phyloP scores from a whole-genome alignment of 2,329 filamentous ascomycete genomes.

The Bipolaris cookei region DNA sequence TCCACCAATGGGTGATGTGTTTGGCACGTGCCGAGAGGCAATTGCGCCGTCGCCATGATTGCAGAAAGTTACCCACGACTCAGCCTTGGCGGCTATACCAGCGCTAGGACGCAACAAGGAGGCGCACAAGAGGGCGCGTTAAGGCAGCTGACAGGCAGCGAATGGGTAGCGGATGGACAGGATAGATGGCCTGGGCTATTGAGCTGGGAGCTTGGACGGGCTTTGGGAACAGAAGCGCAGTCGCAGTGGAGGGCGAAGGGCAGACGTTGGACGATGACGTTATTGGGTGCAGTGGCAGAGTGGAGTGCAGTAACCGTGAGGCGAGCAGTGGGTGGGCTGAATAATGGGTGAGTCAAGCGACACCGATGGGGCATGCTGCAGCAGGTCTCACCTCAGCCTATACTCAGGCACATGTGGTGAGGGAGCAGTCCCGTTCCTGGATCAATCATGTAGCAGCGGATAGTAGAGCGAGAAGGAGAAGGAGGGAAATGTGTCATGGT shows the following conservation, averaged over 20 bases:
- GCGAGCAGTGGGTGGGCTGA: constrained; percentile 8
- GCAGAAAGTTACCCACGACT: background rate
- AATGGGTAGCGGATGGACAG: background rate
- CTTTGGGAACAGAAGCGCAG: background rate
- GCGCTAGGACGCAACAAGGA: constrained; percentile 4
- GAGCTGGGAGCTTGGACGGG: background rate
- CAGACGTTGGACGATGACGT: constrained; percentile 10
- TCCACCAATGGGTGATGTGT: background rate
- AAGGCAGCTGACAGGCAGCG: background rate
- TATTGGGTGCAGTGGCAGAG: constrained; percentile 1
- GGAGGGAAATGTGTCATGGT: no score
- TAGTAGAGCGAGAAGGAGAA: background rate
- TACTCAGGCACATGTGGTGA: background rate
- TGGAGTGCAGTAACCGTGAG: constrained; percentile 5
- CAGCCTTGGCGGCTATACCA: constrained; percentile 13
- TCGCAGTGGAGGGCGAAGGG: background rate
- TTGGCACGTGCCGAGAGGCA: constrained; percentile 3
- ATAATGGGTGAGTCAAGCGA: background rate
- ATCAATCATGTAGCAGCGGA: background rate
- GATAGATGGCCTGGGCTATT: background rate
- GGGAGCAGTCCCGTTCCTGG: background rate
- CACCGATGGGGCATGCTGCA: constrained; percentile 4
- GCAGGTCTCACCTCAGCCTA: constrained; percentile 11
- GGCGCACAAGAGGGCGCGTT: background rate
- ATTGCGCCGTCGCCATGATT: background rate